Base-by-base conservation (phyloP, 2,329 filamentous ascomycete genomes). In the Fusarium abutilonis region DNA sequence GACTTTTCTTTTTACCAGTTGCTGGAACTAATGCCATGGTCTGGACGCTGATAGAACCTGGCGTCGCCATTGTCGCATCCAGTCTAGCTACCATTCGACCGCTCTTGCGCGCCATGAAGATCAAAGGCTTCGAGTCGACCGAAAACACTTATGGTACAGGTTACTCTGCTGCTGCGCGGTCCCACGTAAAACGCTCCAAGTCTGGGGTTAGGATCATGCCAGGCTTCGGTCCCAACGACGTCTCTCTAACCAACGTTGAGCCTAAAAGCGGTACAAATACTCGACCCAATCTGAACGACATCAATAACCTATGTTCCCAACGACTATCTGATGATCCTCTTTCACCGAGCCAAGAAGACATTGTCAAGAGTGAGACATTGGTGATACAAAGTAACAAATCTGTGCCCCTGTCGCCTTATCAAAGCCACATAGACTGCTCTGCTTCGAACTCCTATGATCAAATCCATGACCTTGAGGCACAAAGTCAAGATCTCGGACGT, bases 31-130 rank as follows among this genome's bases (percentile, higher is more conserved):
- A 83, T 56, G 78, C 82, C 32, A 82, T 83, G 78, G 76, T 85
- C 7, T 86, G 83, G 83, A 85, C 82, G 9, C 72, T 85, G n/a
- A 74, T 85, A 49, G 83, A 86, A 65, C 82, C 83, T 2, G 83
- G 82, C 6, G 78, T 85, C 19, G 83, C 82, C 56, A 86, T 85
- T 41, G 70, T 81, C 23, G 83, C 83, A 11, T 79, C 83, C 2
- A 83, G 81, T 56, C 74, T 85, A 10, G 81, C 81, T 19, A 86
- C 83, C 6, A 82, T 85, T 29, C 80, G 83, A 3, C 83, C 83
- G 4, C 76, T 86, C 1, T 77, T 86, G 32, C 80, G 82, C 32
- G 73, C 74, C n/a, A 75, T 79, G 73, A 77, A 73, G 59, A 70
- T 84, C 11, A 76, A 66, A 19, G 82, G 82, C 7, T 84, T 84